Evolutionary conservation across 2,329 filamentous ascomycete genomes (phyloP).

Genomic region (Fusarium oxysporum): DNA sequence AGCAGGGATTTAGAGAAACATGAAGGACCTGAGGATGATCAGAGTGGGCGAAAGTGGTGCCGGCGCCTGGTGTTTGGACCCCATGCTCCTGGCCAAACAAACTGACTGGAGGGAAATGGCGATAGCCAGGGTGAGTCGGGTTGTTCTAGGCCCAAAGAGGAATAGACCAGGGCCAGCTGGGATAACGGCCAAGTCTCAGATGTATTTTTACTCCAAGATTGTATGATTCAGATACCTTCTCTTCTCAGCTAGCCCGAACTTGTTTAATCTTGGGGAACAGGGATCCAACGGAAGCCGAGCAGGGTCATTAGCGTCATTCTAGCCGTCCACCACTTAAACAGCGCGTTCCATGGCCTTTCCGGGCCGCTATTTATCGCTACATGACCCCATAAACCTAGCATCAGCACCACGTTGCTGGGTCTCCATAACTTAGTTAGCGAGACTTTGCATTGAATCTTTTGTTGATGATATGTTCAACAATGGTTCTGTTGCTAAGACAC

Average conservation of each 20-base stretch:
- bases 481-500: neutral
- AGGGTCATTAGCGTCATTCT: slow-evolving; percentile 34
- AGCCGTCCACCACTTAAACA: slow-evolving; percentile 29
- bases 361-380: slow-evolving; percentile 15
- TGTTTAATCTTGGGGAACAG: slow-evolving; percentile 49
- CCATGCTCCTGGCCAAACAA: slow-evolving; percentile 35
- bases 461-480: neutral
- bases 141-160: slow-evolving; percentile 8
- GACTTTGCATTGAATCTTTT: neutral
- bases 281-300: slow-evolving; percentile 40
- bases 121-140: slow-evolving; percentile 39
- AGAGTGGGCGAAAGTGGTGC: slow-evolving; percentile 36
- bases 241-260: slow-evolving; percentile 17
- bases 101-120: slow-evolving; percentile 41
- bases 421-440: slow-evolving; percentile 4
- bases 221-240: slow-evolving; percentile 29
- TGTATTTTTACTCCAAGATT: slow-evolving; percentile 21
- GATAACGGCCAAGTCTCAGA: slow-evolving; percentile 18
- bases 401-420: slow-evolving; percentile 22
- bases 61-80: slow-evolving; percentile 44
- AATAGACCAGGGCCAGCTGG: slow-evolving; percentile 31
- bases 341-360: slow-evolving; percentile 8
- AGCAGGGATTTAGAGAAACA: slow-evolving; percentile 29
- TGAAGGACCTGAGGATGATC: slow-evolving; percentile 36
- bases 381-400: slow-evolving; percentile 12